Base-by-base conservation (phyloP, 2,329 filamentous ascomycete genomes). In the Dactylellina parvicollis region DNA sequence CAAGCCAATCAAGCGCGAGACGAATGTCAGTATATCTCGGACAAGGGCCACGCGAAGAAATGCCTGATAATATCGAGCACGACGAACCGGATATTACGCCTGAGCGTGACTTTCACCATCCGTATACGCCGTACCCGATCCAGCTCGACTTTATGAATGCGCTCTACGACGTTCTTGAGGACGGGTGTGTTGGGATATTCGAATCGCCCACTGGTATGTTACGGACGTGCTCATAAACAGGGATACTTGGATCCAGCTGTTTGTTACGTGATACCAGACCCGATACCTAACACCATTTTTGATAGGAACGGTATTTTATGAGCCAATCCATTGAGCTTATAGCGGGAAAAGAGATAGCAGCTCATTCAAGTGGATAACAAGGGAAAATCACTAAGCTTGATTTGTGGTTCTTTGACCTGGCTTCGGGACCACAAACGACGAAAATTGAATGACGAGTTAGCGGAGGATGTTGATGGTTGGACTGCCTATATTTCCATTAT, bases 321-420 rank as follows among this genome's bases (percentile, higher is more conserved):
- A 20, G 38, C 14, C 20, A 22, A 32, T 34, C 24, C 16, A 50
- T 61, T 62, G 24, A 61, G 20, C 24, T 42, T 36, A 28, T 16
- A 20, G 10, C 10, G 30, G 28, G 30, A 34, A 57, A 14, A 42
- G 1, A n/a, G 9, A 30, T 28, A 20, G 50, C 40, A 47, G 47
- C 42, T 54, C 30, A 64, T 38, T 42, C 18, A 16, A 28, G 52
- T 57, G 10, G 30, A 22, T 64, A 50, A 16, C 9, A 38, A 90
- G 84, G 93, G 93, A 46, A 97, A 97, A 85, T 96, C 93, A 0
- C 82, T 97, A 46, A 96, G 93, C 76, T 84, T 97, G 26, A 95
- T 97, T 75, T 97, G 93, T 79, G 90, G 90, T 40, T 89, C 92
- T 4, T 81, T 97, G 78, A 96, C 92, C 1, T 97, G 93, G 93